These are phyloP conservation scores for Cryptosporidium ubiquitum DNA, from an alignment of 169 alveolate genomes.

Conservation along the genomic window DNA sequence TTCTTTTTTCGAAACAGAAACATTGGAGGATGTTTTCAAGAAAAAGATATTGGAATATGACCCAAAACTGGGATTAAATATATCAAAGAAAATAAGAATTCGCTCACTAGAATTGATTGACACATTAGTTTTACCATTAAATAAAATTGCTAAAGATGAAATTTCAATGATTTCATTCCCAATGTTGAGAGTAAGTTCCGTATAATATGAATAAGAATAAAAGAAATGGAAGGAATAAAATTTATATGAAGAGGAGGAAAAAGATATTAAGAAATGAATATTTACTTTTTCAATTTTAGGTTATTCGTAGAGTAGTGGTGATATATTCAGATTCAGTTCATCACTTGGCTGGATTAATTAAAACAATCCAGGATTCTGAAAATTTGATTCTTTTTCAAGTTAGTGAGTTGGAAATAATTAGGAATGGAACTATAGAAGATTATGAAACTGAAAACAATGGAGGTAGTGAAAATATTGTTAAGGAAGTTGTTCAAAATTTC, in stretches of 20 bases:
- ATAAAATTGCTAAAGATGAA: neutral
- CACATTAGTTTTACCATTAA: constrained; percentile 22
- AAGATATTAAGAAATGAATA: neutral
- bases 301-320: constrained; percentile 2
- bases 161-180: constrained; percentile 15
- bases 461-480: neutral
- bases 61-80: constrained; percentile 15
- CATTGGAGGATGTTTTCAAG: constrained; percentile 16
- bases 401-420: neutral
- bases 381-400: neutral
- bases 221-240: neutral
- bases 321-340: neutral
- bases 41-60: constrained; percentile 9
- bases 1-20: constrained; percentile 28
- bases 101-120: constrained; percentile 55
- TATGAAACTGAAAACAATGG: neutral
- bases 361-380: neutral
- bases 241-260: no score
- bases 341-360: neutral
- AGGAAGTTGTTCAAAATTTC: neutral
- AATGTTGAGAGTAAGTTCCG: constrained; percentile 10
- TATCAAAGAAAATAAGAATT: constrained; percentile 16
- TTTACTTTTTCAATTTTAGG: constrained; percentile 5
- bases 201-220: neutral
- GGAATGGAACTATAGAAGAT: neutral